These are phyloP conservation scores for Eucalyptus erythrocorys DNA, from an alignment of 345 rosid species.

Conservation along the genomic window DNA sequence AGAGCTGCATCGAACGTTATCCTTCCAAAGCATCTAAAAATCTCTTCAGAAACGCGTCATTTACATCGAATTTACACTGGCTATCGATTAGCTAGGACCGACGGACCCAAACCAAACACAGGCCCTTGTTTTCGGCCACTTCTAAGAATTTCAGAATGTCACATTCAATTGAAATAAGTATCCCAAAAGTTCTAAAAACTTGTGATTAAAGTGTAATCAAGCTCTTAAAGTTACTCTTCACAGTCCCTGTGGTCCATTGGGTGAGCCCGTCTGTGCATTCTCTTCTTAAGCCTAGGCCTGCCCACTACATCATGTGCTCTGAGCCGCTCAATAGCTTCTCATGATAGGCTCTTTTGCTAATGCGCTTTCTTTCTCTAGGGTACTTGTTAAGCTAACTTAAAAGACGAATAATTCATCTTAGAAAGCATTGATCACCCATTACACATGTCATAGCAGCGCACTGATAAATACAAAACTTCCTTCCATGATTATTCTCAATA, in stretches of 20 bases:
- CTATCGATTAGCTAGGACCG: neutral
- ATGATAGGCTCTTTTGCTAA: neutral
- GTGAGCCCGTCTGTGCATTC: neutral
- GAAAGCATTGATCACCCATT: neutral
- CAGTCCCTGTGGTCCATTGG: neutral
- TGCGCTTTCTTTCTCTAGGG: neutral
- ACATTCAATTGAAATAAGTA: neutral
- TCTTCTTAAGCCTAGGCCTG: neutral
- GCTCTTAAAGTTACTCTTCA: neutral
- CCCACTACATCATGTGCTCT: neutral
- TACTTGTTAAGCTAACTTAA: neutral
- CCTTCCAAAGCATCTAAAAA: neutral
- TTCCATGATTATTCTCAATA: neutral
- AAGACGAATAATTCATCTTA: neutral
- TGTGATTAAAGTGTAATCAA: neutral
- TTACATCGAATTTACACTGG: neutral
- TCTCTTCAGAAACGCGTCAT: neutral
- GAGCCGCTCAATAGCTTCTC: neutral
- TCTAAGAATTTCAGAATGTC: neutral
- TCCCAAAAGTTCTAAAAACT: neutral
- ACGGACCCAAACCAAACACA: neutral
- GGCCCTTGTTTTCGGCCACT: neutral
- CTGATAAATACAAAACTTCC: neutral
- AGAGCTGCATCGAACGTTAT: neutral
- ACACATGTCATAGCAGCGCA: neutral